Evolutionary conservation across 2,329 filamentous ascomycete genomes (phyloP), one percentile per base, ranked within the genome.

Genomic region (Ophiostoma himal-ulmi): DNA sequence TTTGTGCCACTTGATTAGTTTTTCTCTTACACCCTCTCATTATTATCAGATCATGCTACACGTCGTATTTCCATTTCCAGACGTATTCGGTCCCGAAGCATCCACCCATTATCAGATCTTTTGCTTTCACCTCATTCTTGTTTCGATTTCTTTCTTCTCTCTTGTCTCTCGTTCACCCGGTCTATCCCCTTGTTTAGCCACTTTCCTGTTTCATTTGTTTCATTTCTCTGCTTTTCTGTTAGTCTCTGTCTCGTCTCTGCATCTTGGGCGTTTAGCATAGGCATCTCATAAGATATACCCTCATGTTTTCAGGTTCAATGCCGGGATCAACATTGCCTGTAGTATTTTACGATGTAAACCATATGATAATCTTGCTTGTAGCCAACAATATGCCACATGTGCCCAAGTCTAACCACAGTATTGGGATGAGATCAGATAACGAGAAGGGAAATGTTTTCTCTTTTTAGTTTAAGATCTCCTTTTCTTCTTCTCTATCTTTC

Each of bases 21-120:
- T 44, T 44, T 44, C 41, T 17, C 17, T 20, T 44, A 4, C 41
- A 13, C 57, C 57, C 26, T 36, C 30, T 37, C 10, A 20, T 8
- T 34, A 44, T 67, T 67, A 67, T 67, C 65, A 67, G 65, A 67
- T 67, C 65, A 41, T 67, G 26, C 26, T 26, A 17, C 10, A 48
- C 20, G 65, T 67, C 39, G 65, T 67, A 67, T 67, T 67, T 67
- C 22, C 8, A 67, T 67, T 67, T 67, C n/a, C 13, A 26, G 36
- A 67, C 22, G 65, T 48, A 41, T 67, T 22, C 37, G 65, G 30
- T 65, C 36, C 20, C 62, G 62, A 30, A 17, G 11, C 62, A 65
- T 39, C n/a, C n/a, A 30, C 8, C 60, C 60, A 34, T 37, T 65
- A 62, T 65, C 62, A 65, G 34, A 39, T 65, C 36, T 26, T 41